Evolutionary conservation across 257 asterid species (phyloP), one percentile per base, ranked within the genome.

Genomic region (Scutellaria minor): DNA sequence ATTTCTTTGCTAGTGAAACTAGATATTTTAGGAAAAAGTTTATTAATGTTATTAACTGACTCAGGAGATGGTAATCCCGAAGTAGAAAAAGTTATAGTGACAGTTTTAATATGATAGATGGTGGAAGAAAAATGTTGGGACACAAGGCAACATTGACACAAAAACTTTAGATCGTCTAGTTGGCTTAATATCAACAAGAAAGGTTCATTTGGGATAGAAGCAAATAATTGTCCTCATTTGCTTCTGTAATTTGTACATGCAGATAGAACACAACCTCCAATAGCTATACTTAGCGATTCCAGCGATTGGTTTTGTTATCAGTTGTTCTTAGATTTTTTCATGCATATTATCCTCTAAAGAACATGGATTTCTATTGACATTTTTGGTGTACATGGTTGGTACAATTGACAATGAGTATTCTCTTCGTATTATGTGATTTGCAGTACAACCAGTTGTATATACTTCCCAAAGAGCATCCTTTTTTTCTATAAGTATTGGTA

Each of bases 181-280:
- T 55, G 67, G 40, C 57, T 71, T 20, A 75, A 60, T 62, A 75
- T 75, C 39, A 37, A 60, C 6, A 71, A 13, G 63, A 80, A 65
- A 11, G 66, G 2, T 11, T 76, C 68, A 5, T 66, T 75, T 0
- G 59, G 78, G 75, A n/a, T 39, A n/a, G 65, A 54, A 52, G 48
- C 50, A 39, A 80, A 75, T 46, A 1, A 10, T 12, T 47, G 6
- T 14, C 15, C 53, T 47, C 6, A 11, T 47, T 6, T 15, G 59
- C 37, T 31, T 31, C 4, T 31, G 37, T 31, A 31, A 3, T 31
- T 31, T 31, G 37, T 31, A 2, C 37, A 31, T 31, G 24, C 24
- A 51, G 57, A 8, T 51, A 51, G 9, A 15, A 9, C 10, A 15
- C 24, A 15, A 14, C 27, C 12, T 10, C 53, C 53, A 47, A 4